phyloP scores from a whole-genome alignment of 106 monocot species.

The Ottelia alismoides region DNA sequence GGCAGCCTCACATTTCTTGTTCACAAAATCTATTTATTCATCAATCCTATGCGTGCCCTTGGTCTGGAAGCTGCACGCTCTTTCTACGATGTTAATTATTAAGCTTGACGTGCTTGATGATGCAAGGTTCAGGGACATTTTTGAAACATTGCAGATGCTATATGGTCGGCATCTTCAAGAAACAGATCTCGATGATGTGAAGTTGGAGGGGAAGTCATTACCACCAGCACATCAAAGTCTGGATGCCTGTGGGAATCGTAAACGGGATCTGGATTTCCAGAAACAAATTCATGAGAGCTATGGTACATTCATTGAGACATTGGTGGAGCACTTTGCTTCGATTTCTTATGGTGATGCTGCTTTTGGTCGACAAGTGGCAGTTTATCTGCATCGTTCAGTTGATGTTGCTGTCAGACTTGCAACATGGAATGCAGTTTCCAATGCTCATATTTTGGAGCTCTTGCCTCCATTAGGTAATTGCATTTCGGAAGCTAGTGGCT shows the following conservation, averaged over 20 bases:
- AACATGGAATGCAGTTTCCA: slow-evolving; percentile 72
- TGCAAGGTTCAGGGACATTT: slow-evolving; percentile 41
- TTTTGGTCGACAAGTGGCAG: slow-evolving; percentile 72
- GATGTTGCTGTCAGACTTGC: slow-evolving; percentile 46
- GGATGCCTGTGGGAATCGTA: too few relatives aligned
- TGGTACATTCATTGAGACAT: slow-evolving; percentile 65
- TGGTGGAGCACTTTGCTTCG: slow-evolving; percentile 87
- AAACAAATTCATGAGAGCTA: slow-evolving; percentile 61
- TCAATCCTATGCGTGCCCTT: slow-evolving; percentile 34
- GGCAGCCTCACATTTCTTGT: slow-evolving; percentile 26
- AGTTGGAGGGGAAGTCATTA: too few relatives aligned
- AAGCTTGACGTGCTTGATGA: slow-evolving; percentile 59
- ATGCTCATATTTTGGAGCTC: slow-evolving; percentile 58
- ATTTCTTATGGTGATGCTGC: slow-evolving; percentile 80
- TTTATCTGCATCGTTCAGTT: slow-evolving; percentile 67
- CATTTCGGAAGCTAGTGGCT: slow-evolving; percentile 48
- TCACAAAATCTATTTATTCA: slow-evolving; percentile 8
- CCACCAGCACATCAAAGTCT: too few relatives aligned
- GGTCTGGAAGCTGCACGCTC: slow-evolving; percentile 85
- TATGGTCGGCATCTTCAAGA: slow-evolving; percentile 57
- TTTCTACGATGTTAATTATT: slow-evolving; percentile 53
- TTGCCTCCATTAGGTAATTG: slow-evolving; percentile 62
- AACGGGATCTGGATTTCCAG: slow-evolving; percentile 67
- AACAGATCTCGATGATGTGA: too few relatives aligned
- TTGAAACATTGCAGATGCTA: slow-evolving; percentile 61